Percentiles rank a stretch among this genome's conserved stretches.
Conservation (phyloP, 108 stramenopile species). For the Conticribra weissflogii region DNA sequence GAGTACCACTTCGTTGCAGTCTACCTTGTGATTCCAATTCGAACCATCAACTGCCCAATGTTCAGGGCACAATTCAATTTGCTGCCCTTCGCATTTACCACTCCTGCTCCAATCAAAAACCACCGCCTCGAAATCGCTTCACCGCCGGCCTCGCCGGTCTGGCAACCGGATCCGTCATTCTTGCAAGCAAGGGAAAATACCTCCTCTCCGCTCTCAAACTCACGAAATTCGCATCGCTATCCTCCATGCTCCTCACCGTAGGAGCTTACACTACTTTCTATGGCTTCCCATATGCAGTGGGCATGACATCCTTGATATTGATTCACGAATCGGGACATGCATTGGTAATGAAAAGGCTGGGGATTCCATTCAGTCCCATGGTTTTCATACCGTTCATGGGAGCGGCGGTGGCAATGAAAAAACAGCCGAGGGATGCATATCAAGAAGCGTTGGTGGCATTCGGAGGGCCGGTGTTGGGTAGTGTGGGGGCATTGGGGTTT, state of each 20-base stretch:
- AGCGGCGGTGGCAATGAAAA: constrained; percentile 85
- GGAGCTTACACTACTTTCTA: constrained; percentile 88
- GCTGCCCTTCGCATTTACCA: constrained; percentile 28
- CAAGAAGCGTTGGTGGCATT: constrained; percentile 92
- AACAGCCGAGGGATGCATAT: constrained; percentile 82
- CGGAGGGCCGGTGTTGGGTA: constrained; percentile 88
- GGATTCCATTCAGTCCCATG: constrained; percentile 90
- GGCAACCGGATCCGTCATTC: constrained; percentile 63
- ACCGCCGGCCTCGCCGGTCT: constrained; percentile 54
- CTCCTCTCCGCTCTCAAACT: constrained; percentile 88
- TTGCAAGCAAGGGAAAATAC: constrained; percentile 90
- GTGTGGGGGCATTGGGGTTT: constrained; percentile 77
- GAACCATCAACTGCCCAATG: too few species aligned
- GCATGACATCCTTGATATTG: constrained; percentile 89
- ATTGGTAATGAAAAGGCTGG: constrained; percentile 70
- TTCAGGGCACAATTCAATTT: constrained; percentile 20
- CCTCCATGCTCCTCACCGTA: constrained; percentile 86
- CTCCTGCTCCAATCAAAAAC: constrained; percentile 22
- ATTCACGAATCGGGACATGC: constrained; percentile 93
- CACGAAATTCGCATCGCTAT: constrained; percentile 87
- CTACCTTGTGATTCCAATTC: too few species aligned
- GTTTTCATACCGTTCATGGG: constrained; percentile 96
- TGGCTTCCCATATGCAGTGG: constrained; percentile 88
- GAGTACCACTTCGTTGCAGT: too few species aligned
- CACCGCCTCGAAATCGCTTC: constrained; percentile 51